Percentiles rank a stretch among this genome's conserved stretches.
phyloP scores from a whole-genome alignment of 345 rosid species.

The Turnera subulata region DNA sequence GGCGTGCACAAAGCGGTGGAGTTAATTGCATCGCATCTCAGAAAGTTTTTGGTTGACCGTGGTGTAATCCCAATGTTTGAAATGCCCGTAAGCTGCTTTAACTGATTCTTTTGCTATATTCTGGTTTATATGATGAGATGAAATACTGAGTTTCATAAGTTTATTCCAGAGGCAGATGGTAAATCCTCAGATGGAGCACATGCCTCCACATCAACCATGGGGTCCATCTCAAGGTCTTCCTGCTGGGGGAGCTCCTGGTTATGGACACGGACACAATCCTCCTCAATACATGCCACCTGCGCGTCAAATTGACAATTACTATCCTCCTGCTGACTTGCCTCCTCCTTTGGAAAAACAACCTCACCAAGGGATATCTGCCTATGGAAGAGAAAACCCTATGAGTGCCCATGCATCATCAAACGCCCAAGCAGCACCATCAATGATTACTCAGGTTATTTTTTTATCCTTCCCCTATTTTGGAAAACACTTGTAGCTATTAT shows the following conservation, averaged over 20 bases:
- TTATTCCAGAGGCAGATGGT: conserved; percentile 75
- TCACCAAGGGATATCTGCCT: conserved; percentile 93
- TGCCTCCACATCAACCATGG: conserved; percentile 91
- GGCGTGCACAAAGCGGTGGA: conserved; percentile 90
- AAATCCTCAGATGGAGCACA: conserved; percentile 73
- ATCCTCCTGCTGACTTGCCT: conserved; percentile 76
- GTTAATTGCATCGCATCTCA: conserved; percentile 89
- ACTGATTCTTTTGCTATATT: neutral
- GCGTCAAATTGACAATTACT: conserved; percentile 73
- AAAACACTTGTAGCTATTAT: too few relatives aligned
- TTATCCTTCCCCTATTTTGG: neutral
- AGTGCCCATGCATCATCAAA: conserved; percentile 62
- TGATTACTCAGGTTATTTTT: conserved; percentile 76
- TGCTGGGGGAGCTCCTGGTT: conserved; percentile 70
- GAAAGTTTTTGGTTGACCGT: conserved; percentile 97
- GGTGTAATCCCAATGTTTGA: conserved; percentile 89
- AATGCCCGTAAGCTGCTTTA: conserved; percentile 54
- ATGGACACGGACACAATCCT: conserved; percentile 68
- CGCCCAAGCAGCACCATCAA: conserved; percentile 71
- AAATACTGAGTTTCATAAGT: conserved; percentile 7
- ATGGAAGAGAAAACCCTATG: conserved; percentile 89
- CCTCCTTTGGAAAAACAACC: conserved; percentile 89
- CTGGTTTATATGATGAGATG: neutral
- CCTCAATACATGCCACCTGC: conserved; percentile 85
- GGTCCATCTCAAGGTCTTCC: conserved; percentile 86